Evolutionary conservation across 2,329 filamentous ascomycete species (phyloP), one percentile per base, ranked within the genome.

Genomic region (Ascochyta viciae-villosae): DNA sequence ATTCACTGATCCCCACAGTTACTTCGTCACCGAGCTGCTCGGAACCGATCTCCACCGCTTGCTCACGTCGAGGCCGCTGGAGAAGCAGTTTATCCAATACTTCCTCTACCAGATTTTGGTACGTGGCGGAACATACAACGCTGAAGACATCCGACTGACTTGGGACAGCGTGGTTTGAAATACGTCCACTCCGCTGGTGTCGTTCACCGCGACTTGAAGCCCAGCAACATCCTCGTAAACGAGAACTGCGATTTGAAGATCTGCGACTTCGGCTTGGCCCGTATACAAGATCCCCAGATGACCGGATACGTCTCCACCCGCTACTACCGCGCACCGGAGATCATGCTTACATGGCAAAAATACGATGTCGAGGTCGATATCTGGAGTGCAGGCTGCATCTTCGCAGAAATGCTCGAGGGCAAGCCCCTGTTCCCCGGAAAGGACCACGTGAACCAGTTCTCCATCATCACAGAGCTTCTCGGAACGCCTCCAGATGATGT

Each of bases 321-420:
- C 83, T 99, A 99, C 84, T 99, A 99, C 84, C 89, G 95, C 72
- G 95, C 95, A 8, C 95, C 95, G 16, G 95, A 99, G 79, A 99
- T 99, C 75, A 99, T 99, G 95, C 92, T 99, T 75, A 98, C 95
- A 63, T 99, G 95, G 95, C 95, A 99, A 83, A 99, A 99, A 82
- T 99, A 99, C 80, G 95, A 99, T 68, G 89, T 98, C 43, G 95
- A 98, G 81, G 95, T 99, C 55, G 95, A 99, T 76, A 96, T 99
- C 75, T 99, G 95, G 95, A 98, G 95, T 76, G 94, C 94, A 16
- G 95, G 95, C 58, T 99, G 95, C 80, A 99, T 99, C 75, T 98
- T 99, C 70, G 95, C 95, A 38, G 95, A 99, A 81, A 99, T 99
- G 95, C 85, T 99, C 57, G 94, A 97, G 80, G 95, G 95, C 74